phyloP scores from a whole-genome alignment of 371 early-diverging fungal genomes.

The Capillidium heterosporum region DNA sequence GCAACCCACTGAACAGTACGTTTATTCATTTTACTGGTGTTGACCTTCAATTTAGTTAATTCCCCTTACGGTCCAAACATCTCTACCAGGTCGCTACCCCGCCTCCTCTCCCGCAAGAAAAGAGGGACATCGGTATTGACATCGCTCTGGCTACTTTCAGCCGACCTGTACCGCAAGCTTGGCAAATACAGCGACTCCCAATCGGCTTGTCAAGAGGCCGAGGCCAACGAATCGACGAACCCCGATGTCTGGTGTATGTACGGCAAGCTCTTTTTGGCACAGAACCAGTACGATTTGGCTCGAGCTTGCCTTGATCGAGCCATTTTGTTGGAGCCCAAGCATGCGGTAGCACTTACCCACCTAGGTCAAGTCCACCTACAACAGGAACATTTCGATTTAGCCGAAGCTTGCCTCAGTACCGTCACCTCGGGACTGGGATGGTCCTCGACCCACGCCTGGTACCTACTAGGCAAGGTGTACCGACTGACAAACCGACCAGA shows the following conservation, averaged over 20 bases:
- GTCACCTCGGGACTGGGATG: slow-evolving; percentile 31
- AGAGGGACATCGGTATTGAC: slow-evolving; percentile 24
- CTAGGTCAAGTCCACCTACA: not conserved
- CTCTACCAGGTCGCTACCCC: not conserved
- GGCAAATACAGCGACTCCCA: slow-evolving; percentile 36
- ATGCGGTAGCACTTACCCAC: slow-evolving; percentile 6
- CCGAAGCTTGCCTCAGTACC: slow-evolving; percentile 14
- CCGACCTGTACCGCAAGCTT: slow-evolving; percentile 29
- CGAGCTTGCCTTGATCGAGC: slow-evolving; percentile 31
- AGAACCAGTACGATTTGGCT: slow-evolving; percentile 22
- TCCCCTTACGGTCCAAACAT: not conserved
- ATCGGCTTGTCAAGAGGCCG: slow-evolving; percentile 45
- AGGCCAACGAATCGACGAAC: slow-evolving; percentile 27
- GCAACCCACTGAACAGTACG: slow-evolving; percentile 10
- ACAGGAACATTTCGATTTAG: not conserved
- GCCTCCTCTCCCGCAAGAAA: slow-evolving; percentile 13
- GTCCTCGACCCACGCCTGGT: slow-evolving; percentile 47
- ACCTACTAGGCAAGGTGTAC: slow-evolving; percentile 29
- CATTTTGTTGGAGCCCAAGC: slow-evolving; percentile 21
- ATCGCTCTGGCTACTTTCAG: slow-evolving; percentile 39
- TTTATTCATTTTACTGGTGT: not conserved
- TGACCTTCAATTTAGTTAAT: not conserved
- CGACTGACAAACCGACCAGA: slow-evolving; percentile 26
- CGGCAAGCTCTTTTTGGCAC: slow-evolving; percentile 22
- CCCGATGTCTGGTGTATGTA: slow-evolving; percentile 37